Conservation (phyloP, 768 basidiomycete species). For the Boletus edulis region DNA sequence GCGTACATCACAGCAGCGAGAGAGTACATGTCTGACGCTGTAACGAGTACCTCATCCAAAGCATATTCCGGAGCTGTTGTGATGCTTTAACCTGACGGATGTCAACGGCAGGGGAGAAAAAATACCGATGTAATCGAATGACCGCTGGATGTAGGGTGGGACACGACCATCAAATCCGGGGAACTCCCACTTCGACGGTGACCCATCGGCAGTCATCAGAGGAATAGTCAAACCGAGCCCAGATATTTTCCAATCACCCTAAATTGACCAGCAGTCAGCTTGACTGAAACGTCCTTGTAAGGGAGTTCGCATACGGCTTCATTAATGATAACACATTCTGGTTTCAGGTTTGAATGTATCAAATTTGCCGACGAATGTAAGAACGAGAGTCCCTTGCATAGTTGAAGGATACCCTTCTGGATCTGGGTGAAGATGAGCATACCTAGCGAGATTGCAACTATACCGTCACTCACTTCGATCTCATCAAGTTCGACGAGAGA, state of each 20-base stretch:
- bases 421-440: conserved; percentile 48
- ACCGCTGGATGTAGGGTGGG: conserved; percentile 81
- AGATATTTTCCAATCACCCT: conserved; percentile 99
- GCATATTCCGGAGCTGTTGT: conserved; percentile 87
- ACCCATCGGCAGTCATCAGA: conserved; percentile 63
- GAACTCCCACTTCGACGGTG: conserved; percentile 83
- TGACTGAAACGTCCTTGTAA: not conserved
- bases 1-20: conserved; percentile 90
- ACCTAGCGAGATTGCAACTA: not conserved
- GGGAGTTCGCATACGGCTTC: conserved; percentile 57
- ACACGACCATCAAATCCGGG: conserved; percentile 82
- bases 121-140: conserved; percentile 91
- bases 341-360: conserved; percentile 88
- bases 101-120: not conserved
- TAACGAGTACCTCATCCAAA: conserved; percentile 81
- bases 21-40: conserved; percentile 91
- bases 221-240: conserved; percentile 88
- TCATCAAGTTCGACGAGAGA: conserved; percentile 87
- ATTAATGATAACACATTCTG: conserved; percentile 88
- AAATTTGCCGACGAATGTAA: conserved; percentile 89
- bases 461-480: conserved; percentile 66
- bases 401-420: conserved; percentile 93
- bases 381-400: conserved; percentile 88
- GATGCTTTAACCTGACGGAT: conserved; percentile 3
- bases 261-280: conserved; percentile 1